phyloP scores from a whole-genome alignment of 371 early-diverging fungal genomes.

The Rhizomucor miehei region DNA sequence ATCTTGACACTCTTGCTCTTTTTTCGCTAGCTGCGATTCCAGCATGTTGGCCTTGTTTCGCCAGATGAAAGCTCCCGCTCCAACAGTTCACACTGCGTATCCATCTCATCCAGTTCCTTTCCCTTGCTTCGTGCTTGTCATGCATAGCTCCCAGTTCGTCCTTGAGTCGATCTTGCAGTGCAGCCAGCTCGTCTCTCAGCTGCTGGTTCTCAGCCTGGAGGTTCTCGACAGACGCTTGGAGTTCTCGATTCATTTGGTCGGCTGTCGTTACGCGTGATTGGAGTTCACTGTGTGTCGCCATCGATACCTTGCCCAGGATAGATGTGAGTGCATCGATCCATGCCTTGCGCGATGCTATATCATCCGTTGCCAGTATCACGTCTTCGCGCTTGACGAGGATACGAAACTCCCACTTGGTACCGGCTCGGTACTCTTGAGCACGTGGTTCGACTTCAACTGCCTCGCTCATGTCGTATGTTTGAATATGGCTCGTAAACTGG shows the following conservation, averaged over 20 bases:
- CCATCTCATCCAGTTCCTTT: constrained; percentile 10
- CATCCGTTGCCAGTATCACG: constrained; percentile 43
- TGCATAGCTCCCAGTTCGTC: constrained; percentile 20
- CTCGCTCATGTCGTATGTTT: constrained; percentile 52
- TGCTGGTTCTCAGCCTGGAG: constrained; percentile 27
- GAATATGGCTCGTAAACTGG: constrained; percentile 44
- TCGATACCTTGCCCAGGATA: constrained; percentile 51
- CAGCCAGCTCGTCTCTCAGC: constrained; percentile 24
- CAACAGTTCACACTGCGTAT: constrained; percentile 27
- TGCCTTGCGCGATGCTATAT: constrained; percentile 34
- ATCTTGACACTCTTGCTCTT: constrained; percentile 7
- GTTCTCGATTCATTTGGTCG: constrained; percentile 37
- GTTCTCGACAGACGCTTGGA: constrained; percentile 29
- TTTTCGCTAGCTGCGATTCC: constrained; percentile 19
- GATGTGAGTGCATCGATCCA: constrained; percentile 49
- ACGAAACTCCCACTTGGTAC: constrained; percentile 47
- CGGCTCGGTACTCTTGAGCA: constrained; percentile 39
- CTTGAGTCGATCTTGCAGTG: constrained; percentile 25
- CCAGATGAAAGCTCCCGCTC: constrained; percentile 21
- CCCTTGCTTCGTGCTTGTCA: background rate
- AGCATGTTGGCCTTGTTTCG: constrained; percentile 15
- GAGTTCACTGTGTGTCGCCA: constrained; percentile 45
- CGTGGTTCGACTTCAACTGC: constrained; percentile 47
- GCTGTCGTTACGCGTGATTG: constrained; percentile 33
- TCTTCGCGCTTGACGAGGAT: constrained; percentile 45